Evolutionary conservation across 2,329 filamentous ascomycete species (phyloP).

Genomic region (Hypoxylon sp.): DNA sequence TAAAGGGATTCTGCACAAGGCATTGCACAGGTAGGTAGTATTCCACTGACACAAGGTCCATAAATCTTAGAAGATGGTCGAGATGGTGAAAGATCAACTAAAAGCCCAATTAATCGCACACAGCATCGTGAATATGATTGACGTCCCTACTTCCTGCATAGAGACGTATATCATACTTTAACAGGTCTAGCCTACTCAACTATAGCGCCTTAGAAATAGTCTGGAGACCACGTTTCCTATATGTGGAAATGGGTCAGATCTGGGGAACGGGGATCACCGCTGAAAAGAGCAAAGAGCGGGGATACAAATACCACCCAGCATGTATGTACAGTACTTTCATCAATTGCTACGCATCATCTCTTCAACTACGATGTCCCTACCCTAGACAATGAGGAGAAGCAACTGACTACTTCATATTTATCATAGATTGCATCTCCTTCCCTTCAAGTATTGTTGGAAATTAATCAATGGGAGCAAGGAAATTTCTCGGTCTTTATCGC

Average conservation of each 20-base stretch:
- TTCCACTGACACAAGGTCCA: constrained; percentile 21
- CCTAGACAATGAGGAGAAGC: constrained; percentile 15
- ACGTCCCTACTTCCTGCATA: constrained; percentile 16
- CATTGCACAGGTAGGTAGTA: constrained; percentile 29
- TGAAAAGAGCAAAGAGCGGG: constrained; percentile 36
- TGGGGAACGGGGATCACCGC: constrained; percentile 31
- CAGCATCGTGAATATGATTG: constrained; percentile 12
- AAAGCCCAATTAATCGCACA: constrained; percentile 13
- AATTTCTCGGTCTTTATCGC: constrained; percentile 21
- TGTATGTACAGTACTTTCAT: constrained; percentile 34
- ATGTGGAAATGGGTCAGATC: constrained; percentile 30
- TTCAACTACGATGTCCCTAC: constrained; percentile 13
- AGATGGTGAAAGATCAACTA: constrained; percentile 9
- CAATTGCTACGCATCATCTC: constrained; percentile 31
- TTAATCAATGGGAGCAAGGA: constrained; percentile 8
- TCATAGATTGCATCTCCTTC: neutral
- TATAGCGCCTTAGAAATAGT: constrained; percentile 18
- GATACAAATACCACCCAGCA: constrained; percentile 22
- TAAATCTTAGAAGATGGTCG: constrained; percentile 9
- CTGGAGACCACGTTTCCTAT: constrained; percentile 17
- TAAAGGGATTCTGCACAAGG: constrained; percentile 25
- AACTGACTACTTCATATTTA: constrained; percentile 13
- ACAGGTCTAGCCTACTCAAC: constrained; percentile 8
- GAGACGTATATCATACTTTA: constrained; percentile 24
- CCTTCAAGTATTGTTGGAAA: constrained; percentile 18